These are phyloP conservation scores for Fusarium circinatum DNA, from an alignment of 2,329 filamentous ascomycete species.

Conservation along the genomic window DNA sequence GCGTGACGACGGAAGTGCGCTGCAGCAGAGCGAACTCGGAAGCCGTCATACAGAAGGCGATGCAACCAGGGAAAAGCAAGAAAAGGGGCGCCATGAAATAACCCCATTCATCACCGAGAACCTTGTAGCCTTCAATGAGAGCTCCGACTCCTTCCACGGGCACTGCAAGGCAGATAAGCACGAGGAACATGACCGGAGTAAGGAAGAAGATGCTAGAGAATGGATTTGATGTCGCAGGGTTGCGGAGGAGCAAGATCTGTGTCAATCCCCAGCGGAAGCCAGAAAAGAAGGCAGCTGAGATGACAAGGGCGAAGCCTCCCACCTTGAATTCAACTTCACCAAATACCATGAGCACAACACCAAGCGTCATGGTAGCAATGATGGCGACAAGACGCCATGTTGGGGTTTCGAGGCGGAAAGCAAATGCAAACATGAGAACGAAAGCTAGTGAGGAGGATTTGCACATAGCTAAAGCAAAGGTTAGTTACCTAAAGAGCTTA, in stretches of 20 bases:
- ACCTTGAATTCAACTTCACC: slow-evolving; percentile 91
- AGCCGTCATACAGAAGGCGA: slow-evolving; percentile 96
- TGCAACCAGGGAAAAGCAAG: slow-evolving; percentile 86
- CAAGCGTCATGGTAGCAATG: slow-evolving; percentile 89
- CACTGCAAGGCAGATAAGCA: slow-evolving; percentile 81
- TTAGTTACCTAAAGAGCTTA: not conserved
- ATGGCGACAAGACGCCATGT: slow-evolving; percentile 88
- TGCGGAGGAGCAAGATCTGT: slow-evolving; percentile 92
- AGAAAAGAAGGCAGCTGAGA: slow-evolving; percentile 92
- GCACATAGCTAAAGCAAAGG: slow-evolving; percentile 78
- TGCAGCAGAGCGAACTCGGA: slow-evolving; percentile 95
- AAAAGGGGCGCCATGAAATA: slow-evolving; percentile 73
- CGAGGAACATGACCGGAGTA: slow-evolving; percentile 95
- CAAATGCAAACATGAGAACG: slow-evolving; percentile 92
- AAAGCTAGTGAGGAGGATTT: slow-evolving; percentile 97
- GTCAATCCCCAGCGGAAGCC: slow-evolving; percentile 99
- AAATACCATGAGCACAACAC: slow-evolving; percentile 98
- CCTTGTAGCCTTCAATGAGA: slow-evolving; percentile 72
- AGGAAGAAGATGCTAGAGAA: slow-evolving; percentile 98
- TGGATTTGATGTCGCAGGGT: slow-evolving; percentile 94
- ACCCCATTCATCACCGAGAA: slow-evolving; percentile 75
- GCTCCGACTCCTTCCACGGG: slow-evolving; percentile 83
- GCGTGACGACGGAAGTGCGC: slow-evolving; percentile 93
- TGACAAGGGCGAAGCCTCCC: slow-evolving; percentile 90
- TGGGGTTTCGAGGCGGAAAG: slow-evolving; percentile 89